These are phyloP conservation scores for Boeremia lycopersici DNA, from an alignment of 2,329 filamentous ascomycete genomes.

Conservation along the genomic window DNA sequence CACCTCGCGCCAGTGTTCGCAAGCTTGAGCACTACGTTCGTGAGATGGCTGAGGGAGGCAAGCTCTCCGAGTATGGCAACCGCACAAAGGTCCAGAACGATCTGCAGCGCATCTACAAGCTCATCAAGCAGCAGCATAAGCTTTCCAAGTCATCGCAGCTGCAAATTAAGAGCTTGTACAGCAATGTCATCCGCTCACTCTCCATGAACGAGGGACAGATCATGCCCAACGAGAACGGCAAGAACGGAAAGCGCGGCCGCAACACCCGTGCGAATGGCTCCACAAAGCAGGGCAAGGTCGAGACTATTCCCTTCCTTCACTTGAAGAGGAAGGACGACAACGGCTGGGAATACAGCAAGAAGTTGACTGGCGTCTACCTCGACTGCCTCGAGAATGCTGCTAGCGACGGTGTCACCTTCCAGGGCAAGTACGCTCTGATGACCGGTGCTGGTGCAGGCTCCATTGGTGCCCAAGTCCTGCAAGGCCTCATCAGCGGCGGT, in stretches of 20 bases:
- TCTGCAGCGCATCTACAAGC: slow-evolving; percentile 91
- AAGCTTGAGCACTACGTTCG: slow-evolving; percentile 98
- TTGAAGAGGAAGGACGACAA: slow-evolving; percentile 92
- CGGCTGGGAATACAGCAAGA: slow-evolving; percentile 99
- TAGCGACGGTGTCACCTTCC: slow-evolving; percentile 84
- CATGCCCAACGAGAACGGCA: slow-evolving; percentile 83
- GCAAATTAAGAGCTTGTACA: slow-evolving; percentile 94
- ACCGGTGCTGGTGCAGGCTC: slow-evolving; percentile 97
- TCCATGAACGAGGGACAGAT: slow-evolving; percentile 99
- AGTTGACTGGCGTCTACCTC: slow-evolving; percentile 89
- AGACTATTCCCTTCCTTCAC: slow-evolving; percentile 97
- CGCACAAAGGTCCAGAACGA: slow-evolving; percentile 98
- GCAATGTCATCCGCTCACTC: slow-evolving; percentile 89
- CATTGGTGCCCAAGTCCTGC: slow-evolving; percentile 94
- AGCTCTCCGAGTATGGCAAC: slow-evolving; percentile 98
- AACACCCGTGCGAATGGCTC: slow-evolving; percentile 59
- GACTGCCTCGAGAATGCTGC: slow-evolving; percentile 91
- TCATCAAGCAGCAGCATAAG: slow-evolving; percentile 98
- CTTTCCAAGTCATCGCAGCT: slow-evolving; percentile 94
- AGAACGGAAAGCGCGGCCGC: slow-evolving; percentile 65
- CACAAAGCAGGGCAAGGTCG: slow-evolving; percentile 82
- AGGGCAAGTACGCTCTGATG: slow-evolving; percentile 96
- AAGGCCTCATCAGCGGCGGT: slow-evolving; percentile 94
- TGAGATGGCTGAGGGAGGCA: slow-evolving; percentile 97
- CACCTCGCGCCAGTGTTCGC: slow-evolving; percentile 83